Conservation (phyloP, 2,329 filamentous ascomycete genomes). For the Trematosphaeria pertusa region DNA sequence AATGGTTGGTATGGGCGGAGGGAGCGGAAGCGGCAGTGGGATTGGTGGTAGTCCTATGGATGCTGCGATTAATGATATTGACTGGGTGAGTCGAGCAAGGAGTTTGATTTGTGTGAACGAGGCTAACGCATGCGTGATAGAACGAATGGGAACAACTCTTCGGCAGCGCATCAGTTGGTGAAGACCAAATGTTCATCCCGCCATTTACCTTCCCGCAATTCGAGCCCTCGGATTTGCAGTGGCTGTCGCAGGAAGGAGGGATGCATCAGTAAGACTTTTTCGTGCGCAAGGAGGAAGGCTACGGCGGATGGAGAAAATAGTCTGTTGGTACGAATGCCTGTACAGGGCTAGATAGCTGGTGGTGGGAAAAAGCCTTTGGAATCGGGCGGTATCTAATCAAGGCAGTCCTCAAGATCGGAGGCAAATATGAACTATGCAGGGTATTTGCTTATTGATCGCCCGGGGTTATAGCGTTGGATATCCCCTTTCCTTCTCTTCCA, state of each 20-base stretch:
- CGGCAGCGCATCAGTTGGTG: constrained; percentile 37
- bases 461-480: too few species aligned
- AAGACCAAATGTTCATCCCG: constrained; percentile 40
- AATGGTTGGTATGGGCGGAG: not conserved
- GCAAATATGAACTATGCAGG: too few species aligned
- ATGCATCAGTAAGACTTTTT: too few species aligned
- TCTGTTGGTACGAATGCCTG: too few species aligned
- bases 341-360: too few species aligned
- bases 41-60: constrained; percentile 28
- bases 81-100: constrained; percentile 66
- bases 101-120: not conserved
- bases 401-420: too few species aligned
- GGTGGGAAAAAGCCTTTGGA: too few species aligned
- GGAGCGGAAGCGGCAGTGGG: constrained; percentile 5
- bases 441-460: too few species aligned
- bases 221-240: constrained; percentile 31
- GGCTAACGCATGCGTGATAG: constrained; percentile 31
- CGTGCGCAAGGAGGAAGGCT: too few species aligned
- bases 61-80: constrained; percentile 58
- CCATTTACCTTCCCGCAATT: constrained; percentile 45
- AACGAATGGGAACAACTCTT: constrained; percentile 57
- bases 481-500: too few species aligned
- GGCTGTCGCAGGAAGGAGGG: constrained; percentile 16
- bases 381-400: too few species aligned
- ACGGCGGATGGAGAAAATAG: too few species aligned